Evolutionary conservation across 805 yeast genomes (phyloP).

Genomic region (Cyberlindnera bimundalis): DNA sequence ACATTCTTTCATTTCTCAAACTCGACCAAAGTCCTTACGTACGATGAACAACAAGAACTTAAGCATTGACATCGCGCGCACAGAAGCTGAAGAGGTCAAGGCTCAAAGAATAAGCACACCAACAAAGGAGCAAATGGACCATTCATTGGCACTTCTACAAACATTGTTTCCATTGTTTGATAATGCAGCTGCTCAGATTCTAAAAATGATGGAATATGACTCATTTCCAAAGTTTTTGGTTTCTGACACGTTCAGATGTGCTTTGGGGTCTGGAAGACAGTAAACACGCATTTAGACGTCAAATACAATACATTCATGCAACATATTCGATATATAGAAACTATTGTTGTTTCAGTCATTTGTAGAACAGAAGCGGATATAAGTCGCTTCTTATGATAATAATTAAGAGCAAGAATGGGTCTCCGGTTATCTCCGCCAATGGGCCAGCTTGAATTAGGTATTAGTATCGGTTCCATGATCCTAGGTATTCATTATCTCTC

Average conservation of each 20-base stretch:
- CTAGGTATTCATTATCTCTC: no score
- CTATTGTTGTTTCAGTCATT: no score
- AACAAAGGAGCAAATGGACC: slow-evolving; percentile 31
- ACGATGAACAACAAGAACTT: slow-evolving; percentile 20
- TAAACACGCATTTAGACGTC: no score
- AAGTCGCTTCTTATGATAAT: no score
- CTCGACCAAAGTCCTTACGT: slow-evolving; percentile 6
- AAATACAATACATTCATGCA: no score
- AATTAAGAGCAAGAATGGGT: no score
- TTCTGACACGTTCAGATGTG: slow-evolving; percentile 37
- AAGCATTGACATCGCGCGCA: slow-evolving; percentile 19
- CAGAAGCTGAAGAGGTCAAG: background rate
- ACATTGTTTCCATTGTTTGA: slow-evolving; percentile 42
- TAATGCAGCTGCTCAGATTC: slow-evolving; percentile 47
- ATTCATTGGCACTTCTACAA: slow-evolving; percentile 35
- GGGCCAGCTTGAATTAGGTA: no score
- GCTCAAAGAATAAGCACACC: slow-evolving; percentile 27
- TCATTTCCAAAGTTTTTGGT: slow-evolving; percentile 66
- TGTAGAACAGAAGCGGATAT: no score
- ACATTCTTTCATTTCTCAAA: background rate
- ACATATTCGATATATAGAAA: no score
- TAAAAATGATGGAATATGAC: slow-evolving; percentile 64
- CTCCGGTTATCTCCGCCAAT: no score
- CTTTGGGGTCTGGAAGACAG: slow-evolving; percentile 13
- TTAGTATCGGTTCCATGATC: no score